Percentiles rank a stretch among this genome's conserved stretches.
Evolutionary conservation across 1,284 basidiomycete species (phyloP).

Genomic region (Neotropicomus parvogracilis): DNA sequence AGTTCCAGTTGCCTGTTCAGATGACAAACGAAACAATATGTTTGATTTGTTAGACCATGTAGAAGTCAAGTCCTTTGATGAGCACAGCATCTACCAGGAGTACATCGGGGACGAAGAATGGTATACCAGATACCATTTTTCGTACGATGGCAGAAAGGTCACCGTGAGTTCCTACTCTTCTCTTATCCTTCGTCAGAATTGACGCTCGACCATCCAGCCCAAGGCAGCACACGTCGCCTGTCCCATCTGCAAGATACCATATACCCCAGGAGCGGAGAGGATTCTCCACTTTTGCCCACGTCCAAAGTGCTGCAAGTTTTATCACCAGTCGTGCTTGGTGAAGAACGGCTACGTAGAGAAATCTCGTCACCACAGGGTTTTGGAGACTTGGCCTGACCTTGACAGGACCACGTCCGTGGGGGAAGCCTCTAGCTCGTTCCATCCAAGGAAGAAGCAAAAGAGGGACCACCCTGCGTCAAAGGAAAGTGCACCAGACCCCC

Average conservation of each 20-base stretch:
- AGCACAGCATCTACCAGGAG: conserved; percentile 33
- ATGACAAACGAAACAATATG: neutral
- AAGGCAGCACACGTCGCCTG: conserved; percentile 36
- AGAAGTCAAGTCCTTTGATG: conserved; percentile 33
- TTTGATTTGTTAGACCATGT: conserved; percentile 19
- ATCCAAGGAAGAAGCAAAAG: conserved; percentile 27
- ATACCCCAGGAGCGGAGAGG: conserved; percentile 35
- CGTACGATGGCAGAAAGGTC: conserved; percentile 32
- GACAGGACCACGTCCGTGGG: conserved; percentile 12
- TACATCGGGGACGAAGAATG: conserved; percentile 38
- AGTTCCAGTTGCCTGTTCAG: neutral
- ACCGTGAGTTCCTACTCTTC: conserved; percentile 25
- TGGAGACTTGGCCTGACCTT: conserved; percentile 17
- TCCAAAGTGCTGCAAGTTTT: conserved; percentile 40
- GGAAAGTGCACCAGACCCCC: conserved; percentile 4
- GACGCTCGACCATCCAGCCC: conserved; percentile 26
- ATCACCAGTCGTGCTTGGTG: conserved; percentile 43
- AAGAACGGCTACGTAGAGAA: conserved; percentile 32
- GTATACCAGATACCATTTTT: conserved; percentile 41
- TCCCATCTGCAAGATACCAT: conserved; percentile 38
- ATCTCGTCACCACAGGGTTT: neutral
- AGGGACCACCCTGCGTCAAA: neutral
- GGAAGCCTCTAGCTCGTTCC: neutral
- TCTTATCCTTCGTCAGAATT: neutral
- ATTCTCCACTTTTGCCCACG: conserved; percentile 53